phyloP scores from a whole-genome alignment of 768 basidiomycete genomes.

The Termitomyces eurrhizus region DNA sequence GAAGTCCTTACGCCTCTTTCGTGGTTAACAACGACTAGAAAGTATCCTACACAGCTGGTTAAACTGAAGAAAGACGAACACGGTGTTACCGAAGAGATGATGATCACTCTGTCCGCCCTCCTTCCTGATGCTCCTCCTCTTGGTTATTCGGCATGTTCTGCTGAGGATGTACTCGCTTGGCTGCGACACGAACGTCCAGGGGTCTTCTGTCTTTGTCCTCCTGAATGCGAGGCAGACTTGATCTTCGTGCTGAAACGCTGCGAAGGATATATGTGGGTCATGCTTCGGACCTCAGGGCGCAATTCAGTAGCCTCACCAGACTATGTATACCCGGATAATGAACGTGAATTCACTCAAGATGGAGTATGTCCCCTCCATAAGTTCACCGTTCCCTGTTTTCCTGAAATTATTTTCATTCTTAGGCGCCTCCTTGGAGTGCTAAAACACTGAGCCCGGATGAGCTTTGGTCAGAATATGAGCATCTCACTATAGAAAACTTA shows the following conservation, averaged over 20 bases:
- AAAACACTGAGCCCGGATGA: not conserved
- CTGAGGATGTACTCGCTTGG: not conserved
- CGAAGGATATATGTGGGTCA: not conserved
- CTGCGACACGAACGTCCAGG: not conserved
- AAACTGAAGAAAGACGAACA: not conserved
- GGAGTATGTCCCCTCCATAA: not conserved
- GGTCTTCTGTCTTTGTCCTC: not conserved
- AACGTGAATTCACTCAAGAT: not conserved
- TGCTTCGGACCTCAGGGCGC: too few species aligned
- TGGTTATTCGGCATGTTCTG: not conserved
- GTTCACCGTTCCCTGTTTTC: not conserved
- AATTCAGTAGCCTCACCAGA: not conserved
- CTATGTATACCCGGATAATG: not conserved
- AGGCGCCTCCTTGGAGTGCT: not conserved
- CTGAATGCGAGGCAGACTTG: not conserved
- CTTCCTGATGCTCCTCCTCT: not conserved
- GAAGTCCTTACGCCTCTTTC: not conserved
- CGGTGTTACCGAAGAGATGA: not conserved
- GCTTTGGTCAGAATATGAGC: not conserved
- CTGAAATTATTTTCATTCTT: not conserved
- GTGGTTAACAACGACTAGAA: not conserved
- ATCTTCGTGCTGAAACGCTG: not conserved
- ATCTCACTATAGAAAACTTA: not conserved
- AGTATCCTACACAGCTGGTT: not conserved
- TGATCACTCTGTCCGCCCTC: not conserved